Conservation (phyloP, 1,284 basidiomycete species). For the Sanghuangporus weigelae region DNA sequence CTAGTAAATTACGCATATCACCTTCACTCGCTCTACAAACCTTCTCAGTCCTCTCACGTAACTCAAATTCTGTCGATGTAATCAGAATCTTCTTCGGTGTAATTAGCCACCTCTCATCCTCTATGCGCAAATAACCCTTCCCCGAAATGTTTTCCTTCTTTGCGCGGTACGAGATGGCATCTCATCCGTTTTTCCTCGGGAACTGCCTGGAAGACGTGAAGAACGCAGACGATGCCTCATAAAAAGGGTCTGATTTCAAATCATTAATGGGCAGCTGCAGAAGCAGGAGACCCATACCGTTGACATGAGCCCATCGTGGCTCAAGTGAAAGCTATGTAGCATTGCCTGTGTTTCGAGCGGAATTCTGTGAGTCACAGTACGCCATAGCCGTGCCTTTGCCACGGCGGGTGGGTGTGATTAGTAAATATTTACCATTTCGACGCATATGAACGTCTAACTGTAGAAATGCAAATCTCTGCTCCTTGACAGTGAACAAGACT, state of each 20-base stretch:
- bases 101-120: constrained; percentile 28
- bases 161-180: constrained; percentile 15
- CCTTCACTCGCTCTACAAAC: constrained; percentile 25
- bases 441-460: no score
- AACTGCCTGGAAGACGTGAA: constrained; percentile 23
- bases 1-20: constrained; percentile 22
- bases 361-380: no score
- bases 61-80: constrained; percentile 13
- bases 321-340: no score
- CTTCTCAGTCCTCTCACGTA: constrained; percentile 14
- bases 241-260: constrained; percentile 16
- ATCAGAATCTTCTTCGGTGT: constrained; percentile 23
- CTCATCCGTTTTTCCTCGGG: constrained; percentile 16
- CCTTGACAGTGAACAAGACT: no score
- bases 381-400: no score
- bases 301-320: background rate
- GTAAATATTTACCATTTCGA: no score
- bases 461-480: constrained; percentile 46
- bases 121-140: constrained; percentile 27
- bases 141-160: constrained; percentile 23
- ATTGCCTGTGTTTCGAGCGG: no score
- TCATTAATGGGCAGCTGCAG: constrained; percentile 4
- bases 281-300: constrained; percentile 11
- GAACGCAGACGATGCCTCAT: constrained; percentile 17
- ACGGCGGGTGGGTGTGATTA: no score